A percentile compares a stretch with the other conserved stretches of the same genome.
phyloP scores from a whole-genome alignment of 2,329 filamentous ascomycete species.

The Nigrograna mackinnonii region DNA sequence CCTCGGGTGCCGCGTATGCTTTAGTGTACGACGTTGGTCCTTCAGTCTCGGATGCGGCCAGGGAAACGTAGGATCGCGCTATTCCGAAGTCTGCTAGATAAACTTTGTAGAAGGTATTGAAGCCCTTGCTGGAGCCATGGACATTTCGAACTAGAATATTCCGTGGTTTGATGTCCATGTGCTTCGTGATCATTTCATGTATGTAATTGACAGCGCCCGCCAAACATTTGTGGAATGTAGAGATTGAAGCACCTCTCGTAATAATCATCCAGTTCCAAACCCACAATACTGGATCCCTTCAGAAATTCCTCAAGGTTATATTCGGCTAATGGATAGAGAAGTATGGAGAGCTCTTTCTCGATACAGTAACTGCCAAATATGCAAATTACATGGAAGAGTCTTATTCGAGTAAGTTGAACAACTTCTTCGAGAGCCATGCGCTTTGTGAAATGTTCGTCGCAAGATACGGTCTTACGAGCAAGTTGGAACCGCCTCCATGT shows the following conservation, averaged over 20 bases:
- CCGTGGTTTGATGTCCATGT: conserved; percentile 29
- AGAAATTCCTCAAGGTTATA: conserved; percentile 16
- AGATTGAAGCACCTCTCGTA: neutral
- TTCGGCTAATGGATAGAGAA: conserved; percentile 19
- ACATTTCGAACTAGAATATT: conserved; percentile 19
- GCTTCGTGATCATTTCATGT: conserved; percentile 15
- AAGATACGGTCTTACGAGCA: conserved; percentile 19
- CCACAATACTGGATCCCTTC: conserved; percentile 4
- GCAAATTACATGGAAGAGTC: conserved; percentile 17
- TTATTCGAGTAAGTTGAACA: conserved; percentile 12
- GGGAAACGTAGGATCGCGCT: conserved; percentile 11
- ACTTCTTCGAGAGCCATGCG: conserved; percentile 16
- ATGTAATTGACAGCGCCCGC: conserved; percentile 13
- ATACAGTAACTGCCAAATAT: conserved; percentile 20
- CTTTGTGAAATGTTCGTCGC: conserved; percentile 10
- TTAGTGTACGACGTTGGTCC: conserved; percentile 17
- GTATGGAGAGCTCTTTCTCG: conserved; percentile 15
- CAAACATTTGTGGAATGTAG: conserved; percentile 15
- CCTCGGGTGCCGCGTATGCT: conserved; percentile 26
- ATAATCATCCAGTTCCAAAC: neutral
- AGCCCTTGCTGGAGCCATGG: neutral
- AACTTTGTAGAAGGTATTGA: conserved; percentile 8
- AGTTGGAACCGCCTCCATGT: conserved; percentile 15
- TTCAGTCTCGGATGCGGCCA: conserved; percentile 15
- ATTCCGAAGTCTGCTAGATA: conserved; percentile 29